These are phyloP conservation scores for Noccaea bulbosa DNA, from an alignment of 345 rosid species.

Conservation along the genomic window DNA sequence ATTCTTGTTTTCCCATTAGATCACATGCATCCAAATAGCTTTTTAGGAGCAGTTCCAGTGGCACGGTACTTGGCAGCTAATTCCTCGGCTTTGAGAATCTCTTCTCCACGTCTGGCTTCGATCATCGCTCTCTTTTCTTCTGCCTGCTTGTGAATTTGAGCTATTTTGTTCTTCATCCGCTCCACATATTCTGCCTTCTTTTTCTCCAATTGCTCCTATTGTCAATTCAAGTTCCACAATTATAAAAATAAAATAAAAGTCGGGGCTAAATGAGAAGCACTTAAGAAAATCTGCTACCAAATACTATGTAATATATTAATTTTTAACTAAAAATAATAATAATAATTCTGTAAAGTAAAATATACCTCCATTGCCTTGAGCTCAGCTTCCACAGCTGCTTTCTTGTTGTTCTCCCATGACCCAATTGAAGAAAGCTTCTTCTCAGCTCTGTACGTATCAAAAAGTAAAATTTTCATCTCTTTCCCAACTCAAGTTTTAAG, in stretches of 20 bases:
- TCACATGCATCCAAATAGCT: slow-evolving; percentile 42
- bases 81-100: slow-evolving; percentile 40
- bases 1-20: not conserved
- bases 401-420: slow-evolving; percentile 47
- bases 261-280: not conserved
- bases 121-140: slow-evolving; percentile 48
- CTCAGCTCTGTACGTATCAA: slow-evolving; percentile 40
- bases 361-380: slow-evolving; percentile 47
- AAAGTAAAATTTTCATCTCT: not conserved
- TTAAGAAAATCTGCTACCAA: not conserved
- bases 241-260: not conserved
- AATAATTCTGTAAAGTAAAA: not conserved
- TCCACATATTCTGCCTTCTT: slow-evolving; percentile 44
- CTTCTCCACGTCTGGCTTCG: slow-evolving; percentile 46
- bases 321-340: too few relatives aligned
- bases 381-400: slow-evolving; percentile 45
- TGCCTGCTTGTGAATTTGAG: slow-evolving; percentile 42
- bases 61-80: slow-evolving; percentile 46
- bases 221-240: not conserved
- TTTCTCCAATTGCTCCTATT: slow-evolving; percentile 42
- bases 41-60: slow-evolving; percentile 41
- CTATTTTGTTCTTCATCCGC: slow-evolving; percentile 46
- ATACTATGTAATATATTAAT: not conserved
- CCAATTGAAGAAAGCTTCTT: slow-evolving; percentile 47
- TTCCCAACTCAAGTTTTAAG: not conserved